Percentiles rank a stretch among this genome's conserved stretches.
Evolutionary conservation across 805 yeast species (phyloP).

Genomic region (Kluyveromyces aestuarii): DNA sequence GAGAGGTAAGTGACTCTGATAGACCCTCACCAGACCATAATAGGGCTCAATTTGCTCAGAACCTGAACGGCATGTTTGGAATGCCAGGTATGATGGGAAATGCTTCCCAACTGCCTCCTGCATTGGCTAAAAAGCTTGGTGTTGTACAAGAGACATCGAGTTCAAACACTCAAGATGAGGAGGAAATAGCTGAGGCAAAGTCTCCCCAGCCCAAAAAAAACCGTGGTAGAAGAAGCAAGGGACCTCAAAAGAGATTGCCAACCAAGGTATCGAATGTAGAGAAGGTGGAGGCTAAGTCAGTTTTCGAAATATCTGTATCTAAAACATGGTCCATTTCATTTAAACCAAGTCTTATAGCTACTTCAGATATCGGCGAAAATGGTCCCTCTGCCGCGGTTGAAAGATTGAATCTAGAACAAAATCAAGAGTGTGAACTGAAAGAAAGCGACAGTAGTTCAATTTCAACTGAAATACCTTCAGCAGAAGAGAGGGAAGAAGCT

Average conservation of each 20-base stretch:
- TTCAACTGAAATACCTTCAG: too few species aligned
- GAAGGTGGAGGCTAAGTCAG: constrained; percentile 13
- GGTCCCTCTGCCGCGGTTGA: too few species aligned
- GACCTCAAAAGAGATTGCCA: constrained; percentile 71
- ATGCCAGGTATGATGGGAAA: constrained; percentile 41
- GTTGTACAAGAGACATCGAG: constrained; percentile 5
- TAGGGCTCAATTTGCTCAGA: constrained; percentile 44
- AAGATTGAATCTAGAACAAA: too few species aligned
- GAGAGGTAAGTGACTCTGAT: constrained; percentile 16
- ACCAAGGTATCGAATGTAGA: constrained; percentile 34
- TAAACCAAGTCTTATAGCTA: not conserved
- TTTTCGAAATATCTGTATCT: not conserved
- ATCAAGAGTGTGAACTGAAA: too few species aligned
- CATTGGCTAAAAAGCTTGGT: constrained; percentile 14
- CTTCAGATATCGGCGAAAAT: too few species aligned
- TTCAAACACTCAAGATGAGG: constrained; percentile 1
- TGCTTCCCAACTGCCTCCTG: constrained; percentile 19
- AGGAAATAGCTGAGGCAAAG: not conserved
- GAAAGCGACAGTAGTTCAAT: too few species aligned
- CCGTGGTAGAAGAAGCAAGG: constrained; percentile 44
- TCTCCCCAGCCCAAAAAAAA: constrained; percentile 2
- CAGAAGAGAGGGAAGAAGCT: too few species aligned
- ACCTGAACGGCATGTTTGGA: constrained; percentile 52
- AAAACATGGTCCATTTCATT: constrained; percentile 1
- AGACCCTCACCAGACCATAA: constrained; percentile 14